phyloP scores from a whole-genome alignment of 2,329 filamentous ascomycete genomes.

The Fusarium hainanense region DNA sequence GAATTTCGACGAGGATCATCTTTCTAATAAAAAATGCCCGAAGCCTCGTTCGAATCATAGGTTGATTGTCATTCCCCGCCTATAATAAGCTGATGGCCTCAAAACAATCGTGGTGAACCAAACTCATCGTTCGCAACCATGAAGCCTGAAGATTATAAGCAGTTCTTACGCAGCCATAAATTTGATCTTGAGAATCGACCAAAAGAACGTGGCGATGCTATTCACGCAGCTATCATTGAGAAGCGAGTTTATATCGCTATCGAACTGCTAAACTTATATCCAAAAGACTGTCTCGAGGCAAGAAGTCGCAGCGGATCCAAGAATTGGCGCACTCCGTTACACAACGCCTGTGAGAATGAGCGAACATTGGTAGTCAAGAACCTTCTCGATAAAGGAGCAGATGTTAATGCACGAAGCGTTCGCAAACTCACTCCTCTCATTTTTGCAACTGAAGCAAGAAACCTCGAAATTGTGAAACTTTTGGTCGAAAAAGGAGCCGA shows the following conservation, averaged over 20 bases:
- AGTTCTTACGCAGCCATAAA: not conserved
- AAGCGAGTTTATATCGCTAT: not conserved
- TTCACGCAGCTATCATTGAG: constrained; percentile 11
- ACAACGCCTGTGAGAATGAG: constrained; percentile 17
- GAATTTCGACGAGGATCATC: not conserved
- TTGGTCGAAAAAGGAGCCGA: constrained; percentile 8
- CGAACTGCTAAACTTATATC: constrained; percentile 18
- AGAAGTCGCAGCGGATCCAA: constrained; percentile 1
- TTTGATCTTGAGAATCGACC: not conserved
- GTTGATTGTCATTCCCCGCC: not conserved
- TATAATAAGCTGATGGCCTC: not conserved
- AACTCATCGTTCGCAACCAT: not conserved
- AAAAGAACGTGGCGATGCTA: constrained; percentile 4
- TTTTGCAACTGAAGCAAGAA: constrained; percentile 10
- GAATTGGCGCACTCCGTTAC: constrained; percentile 21
- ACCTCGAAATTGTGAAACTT: constrained; percentile 13
- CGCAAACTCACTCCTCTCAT: constrained; percentile 11
- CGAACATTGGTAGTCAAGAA: not conserved
- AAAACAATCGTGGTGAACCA: not conserved
- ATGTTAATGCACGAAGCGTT: constrained; percentile 14
- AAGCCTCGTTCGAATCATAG: not conserved
- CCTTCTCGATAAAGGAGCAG: constrained; percentile 14
- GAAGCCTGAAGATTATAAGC: not conserved
- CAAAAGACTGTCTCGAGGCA: constrained; percentile 16
- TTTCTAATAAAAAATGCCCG: not conserved